Percentiles rank a stretch among this genome's conserved stretches.
These are phyloP conservation scores for Ochetophila trinervis DNA, from an alignment of 306 rosid genomes.

Conservation along the genomic window DNA sequence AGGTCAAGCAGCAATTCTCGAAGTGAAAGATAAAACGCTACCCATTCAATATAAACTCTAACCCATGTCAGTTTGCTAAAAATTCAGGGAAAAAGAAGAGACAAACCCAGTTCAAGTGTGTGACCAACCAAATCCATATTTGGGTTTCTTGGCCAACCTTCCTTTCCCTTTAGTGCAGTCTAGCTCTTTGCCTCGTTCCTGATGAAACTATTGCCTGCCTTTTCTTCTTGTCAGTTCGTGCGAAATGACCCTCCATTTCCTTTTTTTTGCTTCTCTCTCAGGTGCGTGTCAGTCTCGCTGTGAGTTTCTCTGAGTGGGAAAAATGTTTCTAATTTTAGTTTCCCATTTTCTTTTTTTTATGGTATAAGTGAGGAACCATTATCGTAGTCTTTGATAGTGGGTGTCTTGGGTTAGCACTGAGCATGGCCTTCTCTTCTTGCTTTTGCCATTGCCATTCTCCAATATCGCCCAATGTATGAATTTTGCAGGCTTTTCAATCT, in stretches of 20 bases:
- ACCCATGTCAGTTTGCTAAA: too few relatives aligned
- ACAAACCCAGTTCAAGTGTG: too few relatives aligned
- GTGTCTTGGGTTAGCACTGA: constrained; percentile 25
- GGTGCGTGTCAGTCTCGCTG: constrained; percentile 20
- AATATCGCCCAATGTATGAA: constrained; percentile 49
- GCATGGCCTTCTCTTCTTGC: constrained; percentile 56
- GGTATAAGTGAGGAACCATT: constrained; percentile 41
- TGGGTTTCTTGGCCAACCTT: too few relatives aligned
- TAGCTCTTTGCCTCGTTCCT: not conserved
- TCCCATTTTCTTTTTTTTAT: constrained; percentile 7
- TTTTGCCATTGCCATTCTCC: constrained; percentile 41
- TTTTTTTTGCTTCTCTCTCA: not conserved
- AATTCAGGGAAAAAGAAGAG: too few relatives aligned
- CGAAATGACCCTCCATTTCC: not conserved
- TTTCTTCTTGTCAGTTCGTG: not conserved
- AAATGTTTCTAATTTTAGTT: not conserved
- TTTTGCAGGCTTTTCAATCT: constrained; percentile 13
- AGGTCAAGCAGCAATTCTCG: too few relatives aligned
- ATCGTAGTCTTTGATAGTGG: constrained; percentile 27
- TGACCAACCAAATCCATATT: too few relatives aligned
- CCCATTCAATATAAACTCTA: too few relatives aligned
- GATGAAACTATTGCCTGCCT: not conserved
- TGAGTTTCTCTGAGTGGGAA: constrained; percentile 15
- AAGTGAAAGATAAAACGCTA: too few relatives aligned
- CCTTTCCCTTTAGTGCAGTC: too few relatives aligned